Evolutionary conservation across 345 rosid species (phyloP), one percentile per base, ranked within the genome.

Genomic region (Ceriops tagal): DNA sequence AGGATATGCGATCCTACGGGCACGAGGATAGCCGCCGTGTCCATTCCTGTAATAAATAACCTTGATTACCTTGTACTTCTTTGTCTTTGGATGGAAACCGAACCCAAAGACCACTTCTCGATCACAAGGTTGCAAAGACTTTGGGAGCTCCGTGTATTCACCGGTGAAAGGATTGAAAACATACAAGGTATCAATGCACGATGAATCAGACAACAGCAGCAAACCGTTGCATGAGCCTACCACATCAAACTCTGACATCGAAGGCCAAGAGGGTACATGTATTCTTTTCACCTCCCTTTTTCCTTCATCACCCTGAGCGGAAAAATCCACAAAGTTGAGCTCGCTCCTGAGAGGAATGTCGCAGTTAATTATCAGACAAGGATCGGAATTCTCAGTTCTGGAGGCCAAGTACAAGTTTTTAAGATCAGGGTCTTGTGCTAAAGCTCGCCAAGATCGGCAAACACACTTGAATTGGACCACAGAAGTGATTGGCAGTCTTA

Each of bases 401-500:
- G 58, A 47, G 19, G 65, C 31, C 0, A 73, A 62, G 53, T 73
- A 72, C 24, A 15, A 51, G 8, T 46, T 39, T 9, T 68, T 58
- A 55, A 86, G 82, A 20, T 31, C 64, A 1, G 77, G 72, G 65
- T 76, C 81, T 57, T 53, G 61, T 0, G 74, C 70, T 39, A 80
- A 35, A 24, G 77, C 32, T 6, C 70, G 60, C 89, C 83, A 83
- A 64, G 82, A 46, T 65, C 71, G 58, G 66, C 83, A 81, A 3
- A 80, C 89, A 34, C 69, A 69, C 60, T 79, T 72, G 81, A 73
- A 82, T 64, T 67, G 77, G 9, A 78, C 60, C 22, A 83, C 15
- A 22, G 83, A 82, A 49, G 74, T 69, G 49, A 73, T 74, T 58
- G 97, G 88, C 16, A 91, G 79, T 65, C 88, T 85, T 21, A 85